Evolutionary conservation across 2,329 filamentous ascomycete species (phyloP).

Genomic region (Phialemonium atrogriseum): DNA sequence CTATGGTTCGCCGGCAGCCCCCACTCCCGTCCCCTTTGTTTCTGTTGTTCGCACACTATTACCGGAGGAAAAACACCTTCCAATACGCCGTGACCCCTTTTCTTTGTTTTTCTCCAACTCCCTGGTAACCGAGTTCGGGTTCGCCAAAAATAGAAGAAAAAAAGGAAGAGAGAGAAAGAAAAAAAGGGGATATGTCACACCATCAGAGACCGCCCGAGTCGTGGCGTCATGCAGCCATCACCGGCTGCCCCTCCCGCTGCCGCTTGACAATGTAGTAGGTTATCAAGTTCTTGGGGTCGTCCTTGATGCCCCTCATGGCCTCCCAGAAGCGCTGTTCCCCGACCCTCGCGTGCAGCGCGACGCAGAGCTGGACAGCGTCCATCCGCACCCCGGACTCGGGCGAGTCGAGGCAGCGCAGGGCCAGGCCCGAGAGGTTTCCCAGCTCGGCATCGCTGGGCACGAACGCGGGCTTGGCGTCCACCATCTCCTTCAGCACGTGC

Average conservation of each 20-base stretch:
- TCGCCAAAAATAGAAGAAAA: background rate
- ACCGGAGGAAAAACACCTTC: too few species aligned
- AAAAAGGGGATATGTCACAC: too few species aligned
- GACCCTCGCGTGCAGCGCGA: conserved; percentile 57
- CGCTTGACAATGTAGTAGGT: conserved; percentile 74
- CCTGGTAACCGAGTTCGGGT: too few species aligned
- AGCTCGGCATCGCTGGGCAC: conserved; percentile 43
- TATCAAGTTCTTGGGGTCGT: conserved; percentile 68
- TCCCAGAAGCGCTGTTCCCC: conserved; percentile 60
- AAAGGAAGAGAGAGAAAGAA: conserved; percentile 1
- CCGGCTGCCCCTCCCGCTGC: conserved; percentile 40
- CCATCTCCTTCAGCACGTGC: conserved; percentile 51
- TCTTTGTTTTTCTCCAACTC: background rate
- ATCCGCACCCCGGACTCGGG: conserved; percentile 57
- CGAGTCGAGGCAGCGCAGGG: conserved; percentile 51
- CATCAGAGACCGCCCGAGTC: too few species aligned
- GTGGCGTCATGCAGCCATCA: too few species aligned
- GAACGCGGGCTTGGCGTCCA: conserved; percentile 41
- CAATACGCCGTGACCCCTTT: too few species aligned
- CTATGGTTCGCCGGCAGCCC: too few species aligned
- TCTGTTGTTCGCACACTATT: too few species aligned
- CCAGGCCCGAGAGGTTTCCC: conserved; percentile 39
- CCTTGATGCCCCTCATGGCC: conserved; percentile 53
- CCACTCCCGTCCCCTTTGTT: too few species aligned
- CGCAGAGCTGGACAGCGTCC: conserved; percentile 73